These are phyloP conservation scores for Datura wrightii DNA, from an alignment of 257 asterid genomes.

Conservation along the genomic window DNA sequence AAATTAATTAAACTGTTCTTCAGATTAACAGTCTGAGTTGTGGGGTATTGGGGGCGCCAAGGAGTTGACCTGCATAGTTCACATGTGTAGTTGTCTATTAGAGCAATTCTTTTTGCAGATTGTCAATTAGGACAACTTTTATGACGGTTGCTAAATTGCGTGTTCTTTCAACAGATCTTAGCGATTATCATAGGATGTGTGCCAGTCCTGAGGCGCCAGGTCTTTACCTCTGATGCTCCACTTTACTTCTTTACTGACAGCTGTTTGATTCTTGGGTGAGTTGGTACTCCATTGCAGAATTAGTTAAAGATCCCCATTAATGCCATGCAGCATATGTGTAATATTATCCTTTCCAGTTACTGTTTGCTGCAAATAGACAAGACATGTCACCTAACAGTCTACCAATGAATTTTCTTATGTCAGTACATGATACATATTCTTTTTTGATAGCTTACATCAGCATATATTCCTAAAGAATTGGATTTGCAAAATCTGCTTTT, in stretches of 20 bases:
- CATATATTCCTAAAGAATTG: constrained; percentile 6
- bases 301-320: constrained; percentile 16
- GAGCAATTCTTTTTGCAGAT: background rate
- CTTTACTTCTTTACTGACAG: constrained; percentile 96
- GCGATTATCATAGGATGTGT: constrained; percentile 90
- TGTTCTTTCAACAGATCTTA: constrained; percentile 61
- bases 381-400: background rate
- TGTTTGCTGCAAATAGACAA: background rate
- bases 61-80: background rate
- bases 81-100: background rate
- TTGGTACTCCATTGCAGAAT: constrained; percentile 36
- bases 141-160: constrained; percentile 29
- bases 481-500: background rate
- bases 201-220: constrained; percentile 74
- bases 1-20: background rate
- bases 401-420: background rate
- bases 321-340: constrained; percentile 2
- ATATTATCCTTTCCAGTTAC: background rate
- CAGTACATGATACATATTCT: constrained; percentile 13
- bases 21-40: background rate
- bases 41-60: background rate
- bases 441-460: constrained; percentile 10
- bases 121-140: background rate
- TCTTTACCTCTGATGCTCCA: constrained; percentile 92
- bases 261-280: constrained; percentile 97